A percentile compares a stretch with the other conserved stretches of the same genome.
These are phyloP conservation scores for Microdochium trichocladiopsis DNA, from an alignment of 2,329 filamentous ascomycete species.

Conservation along the genomic window DNA sequence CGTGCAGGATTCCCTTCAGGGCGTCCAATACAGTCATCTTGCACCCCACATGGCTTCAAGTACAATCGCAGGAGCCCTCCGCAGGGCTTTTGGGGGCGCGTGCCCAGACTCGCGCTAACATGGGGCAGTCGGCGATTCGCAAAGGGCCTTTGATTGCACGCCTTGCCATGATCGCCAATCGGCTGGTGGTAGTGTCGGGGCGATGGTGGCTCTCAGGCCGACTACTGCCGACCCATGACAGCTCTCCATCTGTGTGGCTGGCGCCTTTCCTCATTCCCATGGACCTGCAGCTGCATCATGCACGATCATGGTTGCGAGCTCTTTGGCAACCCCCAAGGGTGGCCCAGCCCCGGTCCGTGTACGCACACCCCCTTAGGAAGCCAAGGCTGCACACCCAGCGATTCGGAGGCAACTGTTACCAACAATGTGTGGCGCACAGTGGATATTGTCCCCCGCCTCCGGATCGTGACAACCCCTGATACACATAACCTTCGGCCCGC, in stretches of 20 bases:
- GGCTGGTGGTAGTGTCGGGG: not conserved
- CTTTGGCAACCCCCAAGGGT: not conserved
- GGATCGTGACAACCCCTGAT: not conserved
- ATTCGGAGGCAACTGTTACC: not conserved
- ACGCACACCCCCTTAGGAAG: not conserved
- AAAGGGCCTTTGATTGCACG: not conserved
- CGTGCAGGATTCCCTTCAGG: too few relatives aligned
- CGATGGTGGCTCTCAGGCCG: conserved; percentile 7
- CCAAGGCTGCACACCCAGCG: too few relatives aligned
- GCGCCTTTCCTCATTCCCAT: conserved; percentile 30
- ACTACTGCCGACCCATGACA: conserved; percentile 10
- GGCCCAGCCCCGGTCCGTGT: conserved; percentile 5
- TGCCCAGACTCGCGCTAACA: too few relatives aligned
- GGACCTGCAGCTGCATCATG: conserved; percentile 33
- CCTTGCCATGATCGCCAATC: not conserved
- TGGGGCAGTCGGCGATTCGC: too few relatives aligned
- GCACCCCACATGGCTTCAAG: too few relatives aligned
- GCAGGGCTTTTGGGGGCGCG: too few relatives aligned
- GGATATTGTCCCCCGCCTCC: not conserved
- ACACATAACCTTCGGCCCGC: not conserved
- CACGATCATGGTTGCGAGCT: conserved; percentile 10
- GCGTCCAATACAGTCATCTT: too few relatives aligned
- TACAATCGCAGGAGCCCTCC: too few relatives aligned
- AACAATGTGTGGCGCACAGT: not conserved
- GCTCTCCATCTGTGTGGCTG: conserved; percentile 5